Evolutionary conservation across 1,284 basidiomycete genomes (phyloP).

Genomic region (Cryptococcus floricola): DNA sequence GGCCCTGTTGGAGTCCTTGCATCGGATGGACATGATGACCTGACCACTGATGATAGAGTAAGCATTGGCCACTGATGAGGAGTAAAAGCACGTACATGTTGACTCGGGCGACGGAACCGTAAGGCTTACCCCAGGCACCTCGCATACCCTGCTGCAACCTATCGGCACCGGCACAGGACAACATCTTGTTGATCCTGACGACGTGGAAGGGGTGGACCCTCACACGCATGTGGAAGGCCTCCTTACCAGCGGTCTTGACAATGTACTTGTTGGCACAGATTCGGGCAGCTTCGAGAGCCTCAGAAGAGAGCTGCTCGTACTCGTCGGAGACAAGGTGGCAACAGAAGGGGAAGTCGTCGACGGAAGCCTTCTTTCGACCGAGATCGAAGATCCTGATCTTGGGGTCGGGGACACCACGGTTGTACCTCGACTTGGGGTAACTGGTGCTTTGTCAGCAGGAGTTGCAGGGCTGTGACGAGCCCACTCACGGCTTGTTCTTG

Average conservation of each 20-base stretch:
- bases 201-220: constrained; percentile 99
- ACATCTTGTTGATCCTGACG: constrained; percentile 99
- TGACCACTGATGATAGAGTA: constrained; percentile 76
- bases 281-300: constrained; percentile 96
- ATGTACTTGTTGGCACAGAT: constrained; percentile 99
- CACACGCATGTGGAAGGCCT: constrained; percentile 97
- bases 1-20: constrained; percentile 79
- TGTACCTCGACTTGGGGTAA: constrained; percentile 80
- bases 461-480: neutral
- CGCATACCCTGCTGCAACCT: constrained; percentile 97
- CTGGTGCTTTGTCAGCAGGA: constrained; percentile 20
- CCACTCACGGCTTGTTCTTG: constrained; percentile 82
- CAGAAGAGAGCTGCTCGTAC: constrained; percentile 94
- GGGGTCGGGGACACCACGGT: constrained; percentile 95
- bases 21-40: constrained; percentile 92
- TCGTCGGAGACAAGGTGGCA: constrained; percentile 96
- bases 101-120: constrained; percentile 59
- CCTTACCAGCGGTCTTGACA: constrained; percentile 96
- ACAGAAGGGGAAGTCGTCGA: constrained; percentile 97
- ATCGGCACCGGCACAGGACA: constrained; percentile 98
- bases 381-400: constrained; percentile 96
- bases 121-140: constrained; percentile 99
- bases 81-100: constrained; percentile 39
- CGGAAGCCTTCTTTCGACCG: constrained; percentile 88
- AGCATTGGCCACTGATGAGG: neutral